Conservation (phyloP, 2,329 filamentous ascomycete species). For the Fusarium cyanostomum region DNA sequence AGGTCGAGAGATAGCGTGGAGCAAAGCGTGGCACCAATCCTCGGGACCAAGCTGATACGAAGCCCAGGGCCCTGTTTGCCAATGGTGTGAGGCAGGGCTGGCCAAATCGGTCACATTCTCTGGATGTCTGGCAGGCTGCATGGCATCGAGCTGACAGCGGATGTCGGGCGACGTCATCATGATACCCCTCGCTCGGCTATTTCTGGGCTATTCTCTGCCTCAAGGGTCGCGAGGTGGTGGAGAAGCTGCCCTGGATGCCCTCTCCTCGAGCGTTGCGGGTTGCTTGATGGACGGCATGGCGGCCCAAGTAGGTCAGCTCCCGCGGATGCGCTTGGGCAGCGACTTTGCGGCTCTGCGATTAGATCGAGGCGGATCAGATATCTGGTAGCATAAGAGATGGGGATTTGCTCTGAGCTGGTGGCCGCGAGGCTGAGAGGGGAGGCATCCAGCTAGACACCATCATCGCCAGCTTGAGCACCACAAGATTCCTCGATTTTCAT, state of each 20-base stretch:
- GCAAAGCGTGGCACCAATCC: conserved; percentile 27
- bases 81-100: conserved; percentile 4
- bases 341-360: conserved; percentile 36
- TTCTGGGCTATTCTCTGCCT: conserved; percentile 4
- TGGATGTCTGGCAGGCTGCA: conserved; percentile 15
- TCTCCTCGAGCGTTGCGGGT: not conserved
- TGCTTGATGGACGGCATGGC: conserved; percentile 28
- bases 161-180: conserved; percentile 33
- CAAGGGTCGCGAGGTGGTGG: not conserved
- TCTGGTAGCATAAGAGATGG: conserved; percentile 33
- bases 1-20: conserved; percentile 7
- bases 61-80: not conserved
- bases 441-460: not conserved
- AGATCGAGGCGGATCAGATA: not conserved
- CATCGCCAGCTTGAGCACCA: not conserved
- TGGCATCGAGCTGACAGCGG: conserved; percentile 18
- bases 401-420: not conserved
- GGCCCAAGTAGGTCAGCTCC: conserved; percentile 35
- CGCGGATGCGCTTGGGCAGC: conserved; percentile 38
- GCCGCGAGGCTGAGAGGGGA: not conserved
- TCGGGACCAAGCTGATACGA: not conserved
- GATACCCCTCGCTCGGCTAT: conserved; percentile 11
- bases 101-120: not conserved
- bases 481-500: not conserved
- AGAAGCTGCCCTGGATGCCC: not conserved